Base-by-base conservation (phyloP, 1,284 basidiomycete genomes). In the Xerocomus nothofagi region DNA sequence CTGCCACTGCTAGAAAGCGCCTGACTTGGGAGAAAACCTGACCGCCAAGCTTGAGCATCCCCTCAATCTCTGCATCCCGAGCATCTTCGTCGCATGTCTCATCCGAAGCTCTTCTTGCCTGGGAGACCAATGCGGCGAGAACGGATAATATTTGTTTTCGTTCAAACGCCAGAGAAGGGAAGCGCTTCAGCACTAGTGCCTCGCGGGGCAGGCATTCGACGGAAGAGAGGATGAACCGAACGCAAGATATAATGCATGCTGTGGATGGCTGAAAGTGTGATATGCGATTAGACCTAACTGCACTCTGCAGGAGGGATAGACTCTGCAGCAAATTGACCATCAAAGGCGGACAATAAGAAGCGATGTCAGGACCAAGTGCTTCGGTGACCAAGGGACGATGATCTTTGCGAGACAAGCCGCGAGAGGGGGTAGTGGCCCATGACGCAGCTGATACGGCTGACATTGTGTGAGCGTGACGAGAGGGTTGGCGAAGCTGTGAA, bases 161-260 rank as follows among this genome's bases (percentile, higher is more conserved):
- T 63, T 93, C 88, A 49, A 84, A 79, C 3, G 82, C 83, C 21
- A 98, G 77, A 2, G 76, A 58, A 0, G 88, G 81, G 60, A 85
- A 84, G 23, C 76, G 75, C 49, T 79, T 79, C 27, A 98, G 78
- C 12, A 89, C 71, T 0, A 78, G 75, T 1, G 92, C 88, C 54
- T 96, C 91, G 50, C 92, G 88, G 30, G 85, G 84, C 23, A 98
- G 76, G 56, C 93, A 97, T 54, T 91, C 91, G 12, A 93, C 88
- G 10, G 88, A 82, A 23, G 86, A 82, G 34, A 99, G 79, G 15
- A 96, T 86, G 21, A 87, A 83, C n/a, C 96, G 88, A 32, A 99
- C 93, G 47, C 92, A 92, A 4, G 93, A 94, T 59, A 99, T 96
- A 57, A 98, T 90, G 64, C 88, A 94, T 7, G 88, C 88, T 2